Conservation (phyloP, 2,329 filamentous ascomycete genomes). For the Didymella keratinophila region DNA sequence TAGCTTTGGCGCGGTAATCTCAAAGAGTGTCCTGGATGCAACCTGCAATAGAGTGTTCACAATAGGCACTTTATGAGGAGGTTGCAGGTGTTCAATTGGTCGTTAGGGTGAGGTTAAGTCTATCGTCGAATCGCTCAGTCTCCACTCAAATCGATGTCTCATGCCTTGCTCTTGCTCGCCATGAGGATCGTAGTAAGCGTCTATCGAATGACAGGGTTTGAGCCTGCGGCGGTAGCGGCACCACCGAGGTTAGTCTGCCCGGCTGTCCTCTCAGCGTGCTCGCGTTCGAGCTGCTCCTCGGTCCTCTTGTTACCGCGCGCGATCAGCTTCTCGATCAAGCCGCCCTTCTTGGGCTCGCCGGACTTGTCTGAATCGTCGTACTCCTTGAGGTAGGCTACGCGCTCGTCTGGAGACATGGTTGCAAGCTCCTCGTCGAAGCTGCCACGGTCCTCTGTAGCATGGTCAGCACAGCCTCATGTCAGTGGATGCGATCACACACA, state of each 20-base stretch:
- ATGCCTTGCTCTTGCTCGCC: slow-evolving; percentile 16
- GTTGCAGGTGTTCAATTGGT: slow-evolving; percentile 14
- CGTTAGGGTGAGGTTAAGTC: slow-evolving; percentile 5
- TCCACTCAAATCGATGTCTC: slow-evolving; percentile 4
- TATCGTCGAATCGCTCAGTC: slow-evolving; percentile 1
- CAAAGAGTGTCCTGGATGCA: slow-evolving; percentile 23
- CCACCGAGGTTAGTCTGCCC: slow-evolving; percentile 13
- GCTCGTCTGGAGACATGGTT: slow-evolving; percentile 44
- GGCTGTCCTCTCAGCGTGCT: slow-evolving; percentile 35
- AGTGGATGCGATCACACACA: slow-evolving; percentile 1
- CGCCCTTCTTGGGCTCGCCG: slow-evolving; percentile 43
- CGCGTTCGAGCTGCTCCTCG: slow-evolving; percentile 43
- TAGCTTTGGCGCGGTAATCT: slow-evolving; percentile 30
- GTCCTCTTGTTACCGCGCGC: slow-evolving; percentile 47
- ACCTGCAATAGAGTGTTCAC: slow-evolving; percentile 10
- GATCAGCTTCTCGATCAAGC: slow-evolving; percentile 45
- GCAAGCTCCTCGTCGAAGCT: slow-evolving; percentile 46
- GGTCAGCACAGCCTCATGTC: slow-evolving; percentile 8
- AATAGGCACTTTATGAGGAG: slow-evolving; percentile 1
- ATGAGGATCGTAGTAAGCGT: not conserved
- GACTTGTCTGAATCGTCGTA: slow-evolving; percentile 47
- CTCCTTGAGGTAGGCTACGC: slow-evolving; percentile 46
- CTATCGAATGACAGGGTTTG: slow-evolving; percentile 22
- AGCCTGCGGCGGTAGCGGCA: slow-evolving; percentile 17
- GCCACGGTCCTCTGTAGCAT: slow-evolving; percentile 38